Evolutionary conservation across 1,284 basidiomycete genomes (phyloP), one percentile per base, ranked within the genome.

Genomic region (Pyrrhoderma noxium): DNA sequence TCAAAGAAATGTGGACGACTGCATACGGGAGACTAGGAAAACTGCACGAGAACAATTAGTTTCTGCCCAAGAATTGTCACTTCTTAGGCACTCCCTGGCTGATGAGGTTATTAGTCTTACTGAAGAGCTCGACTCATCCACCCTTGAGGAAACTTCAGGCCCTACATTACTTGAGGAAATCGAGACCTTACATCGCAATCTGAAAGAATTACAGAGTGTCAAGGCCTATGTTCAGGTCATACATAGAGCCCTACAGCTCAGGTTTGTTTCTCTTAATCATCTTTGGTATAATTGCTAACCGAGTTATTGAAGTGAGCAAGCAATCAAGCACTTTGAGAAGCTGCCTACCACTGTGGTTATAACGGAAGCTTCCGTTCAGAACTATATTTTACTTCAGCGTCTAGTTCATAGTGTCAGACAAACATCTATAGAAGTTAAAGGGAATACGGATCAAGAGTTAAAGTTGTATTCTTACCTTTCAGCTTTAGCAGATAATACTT

Each of bases 91-190:
- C 64, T 77, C 77, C 47, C 70, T 94, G 55, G 73, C 84, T 53
- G 80, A 93, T 68, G 81, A 93, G 65, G 70, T 91, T 51, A 67
- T 78, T 38, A 73, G 81, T 61, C 70, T 94, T 55, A 76, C 82
- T 45, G 68, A 79, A 55, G 76, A 80, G 52, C 70, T 90, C n/a
- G 68, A 80, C 39, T 85, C 86, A 0, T 68, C 76, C 0, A 58
- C 77, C 25, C 70, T 71, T 8, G 9, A 41, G 3, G 38, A 47
- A 40, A 25, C 9, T 16, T 31, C 41, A 7, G 47, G 37, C 18
- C 70, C 80, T 1, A 87, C 84, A 1, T 68, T 91, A 9, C 70
- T 94, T n/a, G 88, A 94, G 66, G 82, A 82, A 37, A 72, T 93
- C 55, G 88, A 93, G 62, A 76, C 74, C 0, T 66, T 89, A 51